Conservation (phyloP, 208 protist species). For the Leishmania amazonensis region DNA sequence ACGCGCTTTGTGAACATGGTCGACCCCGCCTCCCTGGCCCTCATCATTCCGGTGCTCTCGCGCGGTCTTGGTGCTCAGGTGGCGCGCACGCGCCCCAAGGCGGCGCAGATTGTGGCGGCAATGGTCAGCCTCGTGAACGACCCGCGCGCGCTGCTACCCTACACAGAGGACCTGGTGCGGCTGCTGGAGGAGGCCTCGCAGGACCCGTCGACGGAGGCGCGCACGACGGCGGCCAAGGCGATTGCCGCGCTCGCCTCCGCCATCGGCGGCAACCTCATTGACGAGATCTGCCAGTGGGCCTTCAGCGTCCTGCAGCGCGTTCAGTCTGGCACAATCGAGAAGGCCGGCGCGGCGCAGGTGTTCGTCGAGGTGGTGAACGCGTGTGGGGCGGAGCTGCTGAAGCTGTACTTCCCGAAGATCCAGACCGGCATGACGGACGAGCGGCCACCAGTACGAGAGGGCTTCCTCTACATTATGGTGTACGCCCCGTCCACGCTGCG, state of each 20-base stretch:
- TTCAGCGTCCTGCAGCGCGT: slow-evolving; percentile 75
- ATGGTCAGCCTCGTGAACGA: slow-evolving; percentile 91
- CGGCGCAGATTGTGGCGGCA: slow-evolving; percentile 90
- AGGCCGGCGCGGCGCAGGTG: slow-evolving; percentile 91
- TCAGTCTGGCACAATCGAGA: slow-evolving; percentile 78
- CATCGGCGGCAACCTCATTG: slow-evolving; percentile 69
- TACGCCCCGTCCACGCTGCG: slow-evolving; percentile 88
- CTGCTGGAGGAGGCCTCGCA: slow-evolving; percentile 86
- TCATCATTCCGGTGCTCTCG: slow-evolving; percentile 90
- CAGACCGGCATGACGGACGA: slow-evolving; percentile 82
- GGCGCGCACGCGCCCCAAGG: slow-evolving; percentile 81
- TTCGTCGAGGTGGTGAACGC: slow-evolving; percentile 87
- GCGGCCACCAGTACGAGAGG: slow-evolving; percentile 84
- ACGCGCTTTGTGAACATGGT: slow-evolving; percentile 93
- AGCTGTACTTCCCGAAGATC: slow-evolving; percentile 68
- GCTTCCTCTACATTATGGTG: slow-evolving; percentile 93
- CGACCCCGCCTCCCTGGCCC: slow-evolving; percentile 91
- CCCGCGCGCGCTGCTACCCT: slow-evolving; percentile 81
- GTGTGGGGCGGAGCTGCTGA: slow-evolving; percentile 67
- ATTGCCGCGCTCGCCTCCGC: slow-evolving; percentile 73
- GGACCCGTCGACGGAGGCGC: slow-evolving; percentile 84
- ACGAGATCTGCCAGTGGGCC: slow-evolving; percentile 81
- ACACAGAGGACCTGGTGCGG: slow-evolving; percentile 82
- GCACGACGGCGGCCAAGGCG: slow-evolving; percentile 89
- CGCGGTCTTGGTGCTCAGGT: slow-evolving; percentile 81